Base-by-base conservation (phyloP, 345 rosid species). In the Clausena lansium region DNA sequence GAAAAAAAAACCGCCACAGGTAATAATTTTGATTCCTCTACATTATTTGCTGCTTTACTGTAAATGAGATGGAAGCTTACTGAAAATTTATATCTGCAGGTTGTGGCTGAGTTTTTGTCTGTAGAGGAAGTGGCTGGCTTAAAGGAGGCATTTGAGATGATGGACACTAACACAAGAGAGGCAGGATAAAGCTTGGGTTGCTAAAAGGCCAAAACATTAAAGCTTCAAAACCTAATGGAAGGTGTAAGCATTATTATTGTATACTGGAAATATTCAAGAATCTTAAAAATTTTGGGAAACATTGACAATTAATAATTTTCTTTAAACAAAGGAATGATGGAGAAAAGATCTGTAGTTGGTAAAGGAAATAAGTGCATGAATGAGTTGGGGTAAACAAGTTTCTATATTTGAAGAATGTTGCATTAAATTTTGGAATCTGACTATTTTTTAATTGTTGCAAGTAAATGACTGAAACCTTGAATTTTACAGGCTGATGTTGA, bases 111-210 rank as follows among this genome's bases (percentile, higher is more conserved):
- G 84, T 98, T 93, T 80, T 87, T 94, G 86, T 93, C 97, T 0
- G 88, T 86, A 79, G 98, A 95, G 85, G 98, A 95, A 87, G 98
- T 83, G 35, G 99, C 99, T 11, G 99, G 97, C 80, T 87, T 95
- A 81, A 93, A 89, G 85, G 98, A 93, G 68, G 94, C 94, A n/a
- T 93, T 93, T 83, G 92, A 89, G 55, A 81, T 83, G 89, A 91
- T 95, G 97, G 99, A 95, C 76, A 87, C 87, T 11, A 58, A 80
- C n/a, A n/a, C 73, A 90, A 89, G 74, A 88, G 82, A 76, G 98
- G 99, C 80, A 90, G 88, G 79, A 89, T 95, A 82, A 91, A 87
- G 64, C 35, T 61, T 67, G 99, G 98, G 77, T 84, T 93, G 77
- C 97, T 88, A 20, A 93, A 90, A 85, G 97, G 98, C 78, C 97